phyloP scores from a whole-genome alignment of 2,329 filamentous ascomycete genomes.

The Aspergillus chevalieri region DNA sequence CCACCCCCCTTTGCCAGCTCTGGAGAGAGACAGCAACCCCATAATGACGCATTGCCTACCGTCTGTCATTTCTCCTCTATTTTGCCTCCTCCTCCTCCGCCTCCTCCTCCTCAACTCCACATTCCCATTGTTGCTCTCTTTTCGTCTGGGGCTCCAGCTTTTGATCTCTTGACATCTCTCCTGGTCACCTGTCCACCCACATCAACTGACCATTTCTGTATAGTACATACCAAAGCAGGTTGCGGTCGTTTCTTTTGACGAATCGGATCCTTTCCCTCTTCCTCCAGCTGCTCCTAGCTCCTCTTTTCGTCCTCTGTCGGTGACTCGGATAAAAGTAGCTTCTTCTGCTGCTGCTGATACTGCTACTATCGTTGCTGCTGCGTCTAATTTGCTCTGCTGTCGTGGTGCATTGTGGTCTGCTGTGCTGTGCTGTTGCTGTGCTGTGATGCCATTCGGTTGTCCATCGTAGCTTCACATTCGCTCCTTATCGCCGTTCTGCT shows the following conservation, averaged over 20 bases:
- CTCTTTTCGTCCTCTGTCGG: not conserved
- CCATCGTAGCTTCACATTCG: conserved; percentile 5
- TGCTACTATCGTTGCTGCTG: no score
- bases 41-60: conserved; percentile 34
- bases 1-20: conserved; percentile 2
- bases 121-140: conserved; percentile 5
- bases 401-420: not conserved
- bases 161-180: not conserved
- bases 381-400: not conserved
- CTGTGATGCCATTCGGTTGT: conserved; percentile 5
- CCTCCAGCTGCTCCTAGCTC: not conserved
- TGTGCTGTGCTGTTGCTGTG: not conserved
- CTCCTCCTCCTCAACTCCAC: conserved; percentile 15
- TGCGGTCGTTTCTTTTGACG: conserved; percentile 7
- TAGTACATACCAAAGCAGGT: conserved; percentile 8
- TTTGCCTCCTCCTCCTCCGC: conserved; percentile 5
- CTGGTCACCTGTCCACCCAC: not conserved
- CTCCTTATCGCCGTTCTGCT: not conserved
- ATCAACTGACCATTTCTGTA: conserved; percentile 1
- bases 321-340: not conserved
- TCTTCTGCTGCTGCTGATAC: no score
- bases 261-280: conserved; percentile 20
- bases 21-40: conserved; percentile 10
- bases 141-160: no score
- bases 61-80: conserved; percentile 7